Conservation (phyloP, 148 eudicot species). For the Polygonum aviculare region DNA sequence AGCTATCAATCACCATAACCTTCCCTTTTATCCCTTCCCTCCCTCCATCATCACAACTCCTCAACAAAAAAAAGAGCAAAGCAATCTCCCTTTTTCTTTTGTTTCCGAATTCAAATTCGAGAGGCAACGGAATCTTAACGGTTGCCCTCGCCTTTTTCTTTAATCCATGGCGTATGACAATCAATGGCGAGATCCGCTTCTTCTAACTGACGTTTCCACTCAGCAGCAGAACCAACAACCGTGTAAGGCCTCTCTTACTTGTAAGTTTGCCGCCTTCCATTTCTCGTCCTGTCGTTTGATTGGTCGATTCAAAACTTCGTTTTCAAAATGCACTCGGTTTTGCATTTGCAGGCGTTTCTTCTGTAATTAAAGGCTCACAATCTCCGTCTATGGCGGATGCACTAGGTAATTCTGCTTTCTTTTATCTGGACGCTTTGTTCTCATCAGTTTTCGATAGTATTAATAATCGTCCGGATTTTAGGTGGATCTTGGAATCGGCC, state of each 20-base stretch:
- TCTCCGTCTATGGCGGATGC: neutral
- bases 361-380: neutral
- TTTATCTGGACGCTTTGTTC: neutral
- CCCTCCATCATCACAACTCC: neutral
- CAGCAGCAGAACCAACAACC: slow-evolving; percentile 20
- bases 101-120: neutral
- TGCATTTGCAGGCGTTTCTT: slow-evolving; percentile 7
- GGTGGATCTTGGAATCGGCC: neutral
- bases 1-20: neutral
- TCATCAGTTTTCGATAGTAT: neutral
- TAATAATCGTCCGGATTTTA: neutral
- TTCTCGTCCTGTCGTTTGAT: neutral
- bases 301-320: neutral
- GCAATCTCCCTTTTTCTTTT: neutral
- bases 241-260: neutral
- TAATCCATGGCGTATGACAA: slow-evolving; percentile 39
- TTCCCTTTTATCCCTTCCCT: neutral
- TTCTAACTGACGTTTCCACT: slow-evolving; percentile 62
- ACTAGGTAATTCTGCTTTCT: slow-evolving; percentile 4
- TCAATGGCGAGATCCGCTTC: slow-evolving; percentile 83
- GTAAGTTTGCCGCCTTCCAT: neutral
- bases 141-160: neutral
- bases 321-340: neutral
- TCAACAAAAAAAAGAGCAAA: neutral
- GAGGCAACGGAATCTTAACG: neutral